Conservation (phyloP, 768 basidiomycete species). For the Dictyophora rubrovolvata region DNA sequence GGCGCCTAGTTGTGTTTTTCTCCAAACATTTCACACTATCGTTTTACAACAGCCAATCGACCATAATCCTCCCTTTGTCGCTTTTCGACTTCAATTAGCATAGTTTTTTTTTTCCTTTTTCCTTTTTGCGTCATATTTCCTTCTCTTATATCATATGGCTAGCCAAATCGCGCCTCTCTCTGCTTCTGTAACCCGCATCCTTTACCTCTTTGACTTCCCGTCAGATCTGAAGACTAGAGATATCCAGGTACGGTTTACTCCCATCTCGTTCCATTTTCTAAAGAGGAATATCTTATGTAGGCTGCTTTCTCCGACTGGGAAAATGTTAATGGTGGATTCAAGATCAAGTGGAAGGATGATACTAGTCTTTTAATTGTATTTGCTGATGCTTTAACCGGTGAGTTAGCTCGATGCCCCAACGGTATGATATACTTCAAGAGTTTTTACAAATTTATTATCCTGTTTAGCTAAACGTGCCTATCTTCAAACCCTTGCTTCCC, state of each 20-base stretch:
- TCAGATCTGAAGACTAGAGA: conserved; percentile 97
- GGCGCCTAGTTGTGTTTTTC: no score
- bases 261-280: not conserved
- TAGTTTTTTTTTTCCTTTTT: not conserved
- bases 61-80: no score
- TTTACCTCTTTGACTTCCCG: conserved; percentile 84
- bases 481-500: conserved; percentile 78
- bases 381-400: conserved; percentile 79
- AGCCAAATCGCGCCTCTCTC: conserved; percentile 73
- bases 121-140: not conserved
- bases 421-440: not conserved
- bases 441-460: not conserved
- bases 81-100: not conserved
- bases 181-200: conserved; percentile 92
- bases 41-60: no score
- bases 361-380: conserved; percentile 94
- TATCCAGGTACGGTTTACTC: conserved; percentile 36
- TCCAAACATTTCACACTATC: no score
- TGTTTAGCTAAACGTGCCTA: conserved; percentile 85
- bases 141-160: conserved; percentile 35
- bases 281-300: conserved; percentile 20
- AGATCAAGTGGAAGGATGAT: conserved; percentile 99
- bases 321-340: conserved; percentile 78
- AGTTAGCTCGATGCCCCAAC: conserved; percentile 26
- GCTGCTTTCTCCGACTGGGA: conserved; percentile 86